These are phyloP conservation scores for Inga oerstediana DNA, from an alignment of 306 rosid species.

Conservation along the genomic window DNA sequence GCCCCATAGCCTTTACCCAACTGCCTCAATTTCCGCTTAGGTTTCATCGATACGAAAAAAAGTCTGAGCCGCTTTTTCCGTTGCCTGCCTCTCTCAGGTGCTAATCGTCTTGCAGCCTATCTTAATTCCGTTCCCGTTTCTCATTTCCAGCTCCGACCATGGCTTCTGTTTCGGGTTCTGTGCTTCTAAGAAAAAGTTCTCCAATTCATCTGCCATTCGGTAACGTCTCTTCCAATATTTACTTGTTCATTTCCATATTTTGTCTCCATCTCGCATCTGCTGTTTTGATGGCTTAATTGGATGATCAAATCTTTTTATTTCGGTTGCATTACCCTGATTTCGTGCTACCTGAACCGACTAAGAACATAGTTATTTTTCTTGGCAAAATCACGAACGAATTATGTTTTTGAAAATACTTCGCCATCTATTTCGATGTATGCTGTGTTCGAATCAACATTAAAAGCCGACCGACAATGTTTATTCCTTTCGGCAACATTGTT, in stretches of 20 bases:
- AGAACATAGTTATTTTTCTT: not conserved
- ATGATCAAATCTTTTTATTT: not conserved
- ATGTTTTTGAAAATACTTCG: not conserved
- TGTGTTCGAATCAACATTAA: not conserved
- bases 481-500: not conserved
- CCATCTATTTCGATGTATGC: not conserved
- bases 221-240: constrained; percentile 26
- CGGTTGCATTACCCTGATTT: constrained; percentile 19
- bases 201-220: constrained; percentile 45
- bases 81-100: not conserved
- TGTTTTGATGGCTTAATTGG: not conserved
- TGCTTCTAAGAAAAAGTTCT: constrained; percentile 45
- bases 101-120: not conserved
- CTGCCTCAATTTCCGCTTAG: constrained; percentile 28
- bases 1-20: not conserved
- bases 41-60: constrained; percentile 41
- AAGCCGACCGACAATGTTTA: constrained; percentile 10
- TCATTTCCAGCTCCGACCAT: constrained; percentile 33
- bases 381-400: not conserved
- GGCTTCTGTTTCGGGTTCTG: constrained; percentile 68
- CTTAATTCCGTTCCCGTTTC: not conserved
- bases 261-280: not conserved
- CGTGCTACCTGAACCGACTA: not conserved
- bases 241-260: not conserved
- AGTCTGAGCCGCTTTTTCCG: not conserved